phyloP scores from a whole-genome alignment of 257 asterid species.

The Solanum rostratum region DNA sequence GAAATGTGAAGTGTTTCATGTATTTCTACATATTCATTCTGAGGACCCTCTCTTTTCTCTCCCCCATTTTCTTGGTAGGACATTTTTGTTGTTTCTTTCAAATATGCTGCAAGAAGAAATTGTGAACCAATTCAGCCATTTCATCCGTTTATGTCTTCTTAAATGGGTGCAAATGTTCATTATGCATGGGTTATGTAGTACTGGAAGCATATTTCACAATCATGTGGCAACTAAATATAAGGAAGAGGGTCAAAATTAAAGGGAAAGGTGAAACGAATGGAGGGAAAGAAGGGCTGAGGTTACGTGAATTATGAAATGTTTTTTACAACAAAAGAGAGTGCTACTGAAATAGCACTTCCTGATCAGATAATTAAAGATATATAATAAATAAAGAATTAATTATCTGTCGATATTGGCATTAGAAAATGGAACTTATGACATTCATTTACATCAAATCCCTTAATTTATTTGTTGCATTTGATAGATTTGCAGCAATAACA shows the following conservation, averaged over 20 bases:
- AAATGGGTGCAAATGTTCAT: background rate
- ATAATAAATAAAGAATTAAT: background rate
- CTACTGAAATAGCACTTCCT: background rate
- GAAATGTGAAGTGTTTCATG: background rate
- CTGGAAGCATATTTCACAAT: background rate
- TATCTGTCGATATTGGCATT: background rate
- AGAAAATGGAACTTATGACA: background rate
- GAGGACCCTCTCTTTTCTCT: background rate
- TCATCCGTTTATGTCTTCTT: background rate
- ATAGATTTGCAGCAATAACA: background rate
- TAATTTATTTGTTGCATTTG: background rate
- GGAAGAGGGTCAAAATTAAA: background rate
- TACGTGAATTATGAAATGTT: background rate
- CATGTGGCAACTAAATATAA: background rate
- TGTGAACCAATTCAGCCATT: background rate
- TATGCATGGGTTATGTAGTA: background rate
- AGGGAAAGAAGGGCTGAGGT: background rate
- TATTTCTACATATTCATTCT: background rate
- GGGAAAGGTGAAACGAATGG: background rate
- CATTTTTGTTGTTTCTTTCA: background rate
- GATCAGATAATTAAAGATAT: background rate
- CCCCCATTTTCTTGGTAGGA: background rate
- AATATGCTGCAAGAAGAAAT: background rate
- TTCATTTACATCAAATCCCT: background rate
- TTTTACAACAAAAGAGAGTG: background rate